Percentiles rank a stretch among this genome's conserved stretches.
These are phyloP conservation scores for Jackrogersella multiformis DNA, from an alignment of 495 filamentous ascomycete species.

Conservation along the genomic window DNA sequence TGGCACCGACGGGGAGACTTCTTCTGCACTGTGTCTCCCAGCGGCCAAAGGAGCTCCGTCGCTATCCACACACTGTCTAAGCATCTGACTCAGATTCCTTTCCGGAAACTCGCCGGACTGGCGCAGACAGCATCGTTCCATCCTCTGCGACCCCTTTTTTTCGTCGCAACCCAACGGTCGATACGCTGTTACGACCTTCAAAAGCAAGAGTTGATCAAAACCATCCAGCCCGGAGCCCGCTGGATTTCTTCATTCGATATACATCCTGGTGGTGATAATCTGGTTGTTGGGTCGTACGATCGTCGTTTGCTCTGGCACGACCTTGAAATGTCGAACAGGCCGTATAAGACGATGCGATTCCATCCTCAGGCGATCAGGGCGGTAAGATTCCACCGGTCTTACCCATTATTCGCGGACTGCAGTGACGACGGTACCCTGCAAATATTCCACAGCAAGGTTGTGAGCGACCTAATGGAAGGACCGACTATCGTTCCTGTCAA, in stretches of 20 bases:
- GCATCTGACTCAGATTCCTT: conserved; percentile 92
- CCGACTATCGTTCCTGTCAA: conserved; percentile 95
- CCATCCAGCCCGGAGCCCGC: conserved; percentile 87
- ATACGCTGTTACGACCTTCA: conserved; percentile 93
- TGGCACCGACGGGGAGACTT: conserved; percentile 97
- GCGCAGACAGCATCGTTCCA: conserved; percentile 94
- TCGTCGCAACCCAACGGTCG: conserved; percentile 91
- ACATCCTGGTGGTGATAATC: conserved; percentile 90
- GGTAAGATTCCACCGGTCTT: conserved; percentile 83
- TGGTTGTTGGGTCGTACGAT: conserved; percentile 94
- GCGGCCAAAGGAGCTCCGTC: conserved; percentile 80
- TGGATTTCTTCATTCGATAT: conserved; percentile 96
- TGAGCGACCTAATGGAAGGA: conserved; percentile 92
- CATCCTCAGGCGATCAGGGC: conserved; percentile 89
- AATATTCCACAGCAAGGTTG: conserved; percentile 96
- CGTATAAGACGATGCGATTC: conserved; percentile 96
- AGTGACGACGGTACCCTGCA: conserved; percentile 94
- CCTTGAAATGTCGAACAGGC: conserved; percentile 85
- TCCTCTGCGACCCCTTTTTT: conserved; percentile 89
- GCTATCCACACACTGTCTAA: conserved; percentile 95
- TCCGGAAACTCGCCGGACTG: conserved; percentile 84
- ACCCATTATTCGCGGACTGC: conserved; percentile 91
- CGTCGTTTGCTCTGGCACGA: conserved; percentile 96
- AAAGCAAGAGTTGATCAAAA: conserved; percentile 87
- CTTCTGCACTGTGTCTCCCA: conserved; percentile 88